phyloP scores from a whole-genome alignment of 805 yeast genomes.

The Candida dendrica region DNA sequence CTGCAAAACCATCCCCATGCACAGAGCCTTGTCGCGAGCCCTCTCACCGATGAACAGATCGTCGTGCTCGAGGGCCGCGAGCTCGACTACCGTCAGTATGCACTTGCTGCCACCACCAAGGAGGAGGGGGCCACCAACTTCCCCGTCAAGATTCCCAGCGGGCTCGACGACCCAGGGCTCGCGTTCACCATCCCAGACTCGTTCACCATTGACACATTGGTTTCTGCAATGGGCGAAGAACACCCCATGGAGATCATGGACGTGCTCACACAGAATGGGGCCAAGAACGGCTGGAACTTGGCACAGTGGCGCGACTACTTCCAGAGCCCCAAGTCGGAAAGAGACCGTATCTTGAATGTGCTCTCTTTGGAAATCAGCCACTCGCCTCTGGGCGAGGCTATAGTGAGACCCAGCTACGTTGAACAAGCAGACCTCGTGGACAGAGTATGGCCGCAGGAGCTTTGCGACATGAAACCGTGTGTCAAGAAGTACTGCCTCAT shows the following conservation, averaged over 20 bases:
- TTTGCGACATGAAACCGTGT: slow-evolving; percentile 35
- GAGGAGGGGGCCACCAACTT: slow-evolving; percentile 24
- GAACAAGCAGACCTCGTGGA: slow-evolving; percentile 61
- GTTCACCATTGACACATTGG: slow-evolving; percentile 49
- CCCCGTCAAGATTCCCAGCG: slow-evolving; percentile 40
- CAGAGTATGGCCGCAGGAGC: slow-evolving; percentile 45
- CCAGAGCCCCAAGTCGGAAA: slow-evolving; percentile 29
- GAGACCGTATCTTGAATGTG: slow-evolving; percentile 72
- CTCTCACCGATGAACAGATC: slow-evolving; percentile 12
- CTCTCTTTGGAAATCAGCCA: slow-evolving; percentile 73
- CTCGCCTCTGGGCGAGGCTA: slow-evolving; percentile 35
- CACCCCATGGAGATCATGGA: slow-evolving; percentile 78
- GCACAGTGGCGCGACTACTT: slow-evolving; percentile 72
- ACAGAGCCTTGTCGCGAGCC: slow-evolving; percentile 17
- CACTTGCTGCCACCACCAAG: too few species aligned
- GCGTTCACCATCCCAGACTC: slow-evolving; percentile 51
- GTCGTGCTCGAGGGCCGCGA: slow-evolving; percentile 23
- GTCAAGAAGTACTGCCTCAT: slow-evolving; percentile 76
- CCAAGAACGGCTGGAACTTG: slow-evolving; percentile 52
- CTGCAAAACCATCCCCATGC: slow-evolving; percentile 57
- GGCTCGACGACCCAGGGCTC: slow-evolving; percentile 21
- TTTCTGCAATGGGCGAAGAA: slow-evolving; percentile 56
- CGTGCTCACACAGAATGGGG: slow-evolving; percentile 69
- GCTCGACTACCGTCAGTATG: too few species aligned
- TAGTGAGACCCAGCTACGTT: slow-evolving; percentile 63